Evolutionary conservation across 2,329 filamentous ascomycete species (phyloP), one percentile per base, ranked within the genome.

Genomic region (Orbilia javanica): DNA sequence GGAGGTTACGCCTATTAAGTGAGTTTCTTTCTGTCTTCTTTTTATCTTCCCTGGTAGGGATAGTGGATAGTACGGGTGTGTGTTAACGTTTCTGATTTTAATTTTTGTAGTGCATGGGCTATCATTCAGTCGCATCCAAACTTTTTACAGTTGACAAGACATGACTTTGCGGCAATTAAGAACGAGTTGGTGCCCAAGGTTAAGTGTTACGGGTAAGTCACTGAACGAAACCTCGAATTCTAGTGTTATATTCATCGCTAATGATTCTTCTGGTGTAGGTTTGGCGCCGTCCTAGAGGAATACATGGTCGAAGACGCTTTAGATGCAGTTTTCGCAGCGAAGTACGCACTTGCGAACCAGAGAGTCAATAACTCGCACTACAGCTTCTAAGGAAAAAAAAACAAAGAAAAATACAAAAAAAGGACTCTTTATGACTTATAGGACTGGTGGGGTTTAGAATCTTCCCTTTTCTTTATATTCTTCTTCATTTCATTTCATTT

Each of bases 131-230:
- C 87, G 53, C 91, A 96, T 84, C 89, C 91, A 42, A 87, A 91
- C 79, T 90, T 94, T 79, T 83, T 83, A 4, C 89, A 91, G 80
- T 85, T 97, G 80, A 89, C 86, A 15, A 84, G 85, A 64, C 87
- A 89, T 44, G 93, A 97, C 82, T 89, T 97, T 81, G 87, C 88
- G 81, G 88, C 86, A 79, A 87, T 97, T 80, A 90, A 92, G 63
- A 90, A 90, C 63, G 92, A 93, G 73, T 87, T 98, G 71, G 86
- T 89, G 81, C 88, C 88, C 71, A 97, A 97, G 85, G 90, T 97
- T 74, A 89, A 94, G 79, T 98, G 96, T 84, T 97, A 97, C 84
- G 96, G 96, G 92, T 95, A 85, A 82, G 91, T 88, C 44, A n/a
- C 7, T 31, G 5, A 13, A 7, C 25, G 7, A 7, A 4, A 39